These are phyloP conservation scores for Blastobotrys parvus DNA, from an alignment of 805 yeast species.

Conservation along the genomic window DNA sequence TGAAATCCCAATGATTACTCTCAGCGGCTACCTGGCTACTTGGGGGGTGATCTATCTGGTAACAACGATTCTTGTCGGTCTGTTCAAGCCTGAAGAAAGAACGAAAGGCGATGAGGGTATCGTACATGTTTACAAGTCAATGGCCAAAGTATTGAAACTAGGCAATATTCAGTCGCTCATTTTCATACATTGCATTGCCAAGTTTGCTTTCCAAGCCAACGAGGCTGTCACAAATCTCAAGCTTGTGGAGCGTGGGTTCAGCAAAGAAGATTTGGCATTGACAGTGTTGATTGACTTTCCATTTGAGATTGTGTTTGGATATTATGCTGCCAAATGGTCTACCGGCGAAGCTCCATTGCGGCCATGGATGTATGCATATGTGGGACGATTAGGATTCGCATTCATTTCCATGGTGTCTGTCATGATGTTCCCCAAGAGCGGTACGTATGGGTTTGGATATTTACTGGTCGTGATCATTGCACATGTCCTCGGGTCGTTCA, in stretches of 20 bases:
- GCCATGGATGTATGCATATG: conserved; percentile 86
- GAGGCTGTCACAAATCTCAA: conserved; percentile 94
- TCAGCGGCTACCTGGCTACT: conserved; percentile 66
- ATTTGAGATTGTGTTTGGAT: conserved; percentile 89
- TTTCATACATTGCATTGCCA: conserved; percentile 66
- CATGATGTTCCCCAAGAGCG: conserved; percentile 53
- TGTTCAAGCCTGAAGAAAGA: conserved; percentile 68
- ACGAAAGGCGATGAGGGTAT: conserved; percentile 28
- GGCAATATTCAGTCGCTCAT: conserved; percentile 69
- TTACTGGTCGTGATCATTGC: conserved; percentile 69
- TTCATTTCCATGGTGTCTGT: conserved; percentile 66
- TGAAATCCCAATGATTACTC: conserved; percentile 57
- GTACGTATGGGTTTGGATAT: conserved; percentile 41
- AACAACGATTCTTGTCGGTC: conserved; percentile 53
- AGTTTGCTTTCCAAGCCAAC: conserved; percentile 90
- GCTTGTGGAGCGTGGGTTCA: conserved; percentile 80
- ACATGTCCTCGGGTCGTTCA: conserved; percentile 79
- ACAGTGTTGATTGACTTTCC: conserved; percentile 94
- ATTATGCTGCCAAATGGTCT: conserved; percentile 93
- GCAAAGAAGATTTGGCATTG: conserved; percentile 87
- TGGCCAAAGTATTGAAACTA: conserved; percentile 35
- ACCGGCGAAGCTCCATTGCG: conserved; percentile 56
- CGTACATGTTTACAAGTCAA: conserved; percentile 26
- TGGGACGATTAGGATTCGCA: conserved; percentile 76
- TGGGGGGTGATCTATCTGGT: conserved; percentile 68